Evolutionary conservation across 2,329 filamentous ascomycete species (phyloP).

Genomic region (Colletotrichum kahawae): DNA sequence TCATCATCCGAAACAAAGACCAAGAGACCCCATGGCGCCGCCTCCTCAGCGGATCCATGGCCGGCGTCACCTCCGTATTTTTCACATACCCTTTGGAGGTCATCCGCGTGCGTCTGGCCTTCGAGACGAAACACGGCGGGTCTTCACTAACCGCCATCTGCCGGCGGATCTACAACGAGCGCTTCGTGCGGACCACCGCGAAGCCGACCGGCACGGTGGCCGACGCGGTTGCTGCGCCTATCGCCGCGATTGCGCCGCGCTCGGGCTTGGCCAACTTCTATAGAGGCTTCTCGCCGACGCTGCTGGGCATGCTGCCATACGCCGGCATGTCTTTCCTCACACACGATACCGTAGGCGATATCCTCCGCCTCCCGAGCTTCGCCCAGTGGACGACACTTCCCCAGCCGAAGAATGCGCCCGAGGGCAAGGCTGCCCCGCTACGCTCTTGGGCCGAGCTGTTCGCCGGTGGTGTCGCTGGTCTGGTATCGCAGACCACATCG

Average conservation of each 20-base stretch:
- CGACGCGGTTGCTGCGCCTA: conserved; percentile 44
- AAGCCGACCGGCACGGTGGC: conserved; percentile 42
- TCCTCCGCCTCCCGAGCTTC: conserved; percentile 73
- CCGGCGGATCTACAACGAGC: conserved; percentile 85
- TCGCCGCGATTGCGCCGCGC: conserved; percentile 57
- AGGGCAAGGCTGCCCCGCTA: conserved; percentile 72
- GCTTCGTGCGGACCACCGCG: conserved; percentile 45
- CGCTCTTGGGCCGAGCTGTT: conserved; percentile 86
- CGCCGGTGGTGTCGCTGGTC: conserved; percentile 83
- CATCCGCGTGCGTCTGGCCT: conserved; percentile 89
- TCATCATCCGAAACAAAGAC: conserved; percentile 72
- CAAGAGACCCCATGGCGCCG: conserved; percentile 84
- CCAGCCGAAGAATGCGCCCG: conserved; percentile 55
- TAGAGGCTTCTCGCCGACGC: conserved; percentile 86
- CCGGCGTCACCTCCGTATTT: conserved; percentile 90
- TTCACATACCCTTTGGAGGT: conserved; percentile 96
- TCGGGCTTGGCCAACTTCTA: conserved; percentile 90
- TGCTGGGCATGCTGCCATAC: conserved; percentile 96
- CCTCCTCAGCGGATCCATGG: conserved; percentile 74
- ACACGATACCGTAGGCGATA: conserved; percentile 87
- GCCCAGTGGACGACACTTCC: conserved; percentile 79
- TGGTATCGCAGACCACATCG: conserved; percentile 88
- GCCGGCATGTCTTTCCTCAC: conserved; percentile 95
- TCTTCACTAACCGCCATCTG: conserved; percentile 80
- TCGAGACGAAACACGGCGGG: conserved; percentile 83